Evolutionary conservation across 257 asterid species (phyloP), one percentile per base, ranked within the genome.

Genomic region (Ilex asprella): DNA sequence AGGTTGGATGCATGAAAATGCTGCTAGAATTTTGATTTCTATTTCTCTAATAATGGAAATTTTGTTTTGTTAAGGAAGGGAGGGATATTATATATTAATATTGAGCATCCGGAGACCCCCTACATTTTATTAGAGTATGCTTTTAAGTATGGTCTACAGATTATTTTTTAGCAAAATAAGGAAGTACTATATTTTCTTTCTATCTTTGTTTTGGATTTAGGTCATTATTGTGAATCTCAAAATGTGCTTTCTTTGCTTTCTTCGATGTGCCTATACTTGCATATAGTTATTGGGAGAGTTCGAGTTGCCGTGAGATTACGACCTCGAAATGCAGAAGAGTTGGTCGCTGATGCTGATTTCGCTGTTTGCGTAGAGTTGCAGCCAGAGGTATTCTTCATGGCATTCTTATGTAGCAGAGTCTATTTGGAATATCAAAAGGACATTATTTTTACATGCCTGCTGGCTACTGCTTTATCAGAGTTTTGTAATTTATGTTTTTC

Each of bases 361-460:
- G 86, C 89, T 58, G 95, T 88, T 75, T 91, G 95, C 67, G 91
- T 91, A 51, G 95, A 91, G 74, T 76, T 88, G 86, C 98, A 86
- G 76, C 96, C 96, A 51, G 98, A 91, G 96, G 98, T 86, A 63
- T 41, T 50, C 67, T 44, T 29, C 51, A 27, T 55, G 46, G 27
- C 52, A 46, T 46, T 46, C 52, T 46, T 46, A 2, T 46, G 52
- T 14, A 10, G 14, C 47, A 7, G 3, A 46, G 52, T 46, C 52
- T 46, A 12, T 14, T 3, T 10, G 41, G 41, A 35, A 35, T 35
- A 35, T 35, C 5, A 35, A 35, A 3, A 35, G 41, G 7, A 35
- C 41, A 35, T 35, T 35, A 8, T 35, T 8, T 35, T 35, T 35
- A 35, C 2, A 35, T 35, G 41, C 27, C 27, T 21, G 27, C 27